Evolutionary conservation across 345 rosid genomes (phyloP), one percentile per base, ranked within the genome.

Genomic region (Eutrema heterophyllum): DNA sequence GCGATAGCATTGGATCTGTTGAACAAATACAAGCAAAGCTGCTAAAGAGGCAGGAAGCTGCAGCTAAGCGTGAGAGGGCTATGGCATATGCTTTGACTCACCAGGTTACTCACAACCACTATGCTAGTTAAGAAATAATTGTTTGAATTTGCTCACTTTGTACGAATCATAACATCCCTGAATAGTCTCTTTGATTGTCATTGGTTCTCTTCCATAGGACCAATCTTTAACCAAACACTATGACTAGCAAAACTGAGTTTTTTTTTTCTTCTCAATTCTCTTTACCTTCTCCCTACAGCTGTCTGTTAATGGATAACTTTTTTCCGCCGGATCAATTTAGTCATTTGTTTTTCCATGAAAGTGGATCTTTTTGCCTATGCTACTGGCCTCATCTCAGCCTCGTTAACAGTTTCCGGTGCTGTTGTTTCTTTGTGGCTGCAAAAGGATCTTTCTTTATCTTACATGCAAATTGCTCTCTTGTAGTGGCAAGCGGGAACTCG

Each of bases 1-100:
- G 99, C 9, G 95, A 89, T 73, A 89, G 96, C 74, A 81, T 83
- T 73, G 99, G 99, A 40, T 96, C 98, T 76, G 99, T 96, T 72
- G 88, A 92, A 82, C 74, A 96, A 77, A 96, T 96, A 76, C 98
- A 96, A 84, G 77, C 95, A 68, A 96, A 96, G 83, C 79, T 96
- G 60, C 78, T 92, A 24, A 90, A 92, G 86, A 81, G 98, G 74
- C 97, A 96, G 84, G 96, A 89, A 81, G 99, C 99, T 83, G 99
- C 98, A 55, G 96, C 95, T 56, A 96, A 90, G 84, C 97, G 99
- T 53, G 99, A 96, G 84, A 90, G 99, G 77, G 97, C 99, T 40
- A 96, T 92, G 95, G 98, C 99, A 13, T 96, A 92, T 87, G 98
- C 99, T 75, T 72, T 96, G 76, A 87, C 99, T 32, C 98, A 96